Evolutionary conservation across 2,329 filamentous ascomycete genomes (phyloP), one percentile per base, ranked within the genome.

Genomic region (Penicillium sp.): DNA sequence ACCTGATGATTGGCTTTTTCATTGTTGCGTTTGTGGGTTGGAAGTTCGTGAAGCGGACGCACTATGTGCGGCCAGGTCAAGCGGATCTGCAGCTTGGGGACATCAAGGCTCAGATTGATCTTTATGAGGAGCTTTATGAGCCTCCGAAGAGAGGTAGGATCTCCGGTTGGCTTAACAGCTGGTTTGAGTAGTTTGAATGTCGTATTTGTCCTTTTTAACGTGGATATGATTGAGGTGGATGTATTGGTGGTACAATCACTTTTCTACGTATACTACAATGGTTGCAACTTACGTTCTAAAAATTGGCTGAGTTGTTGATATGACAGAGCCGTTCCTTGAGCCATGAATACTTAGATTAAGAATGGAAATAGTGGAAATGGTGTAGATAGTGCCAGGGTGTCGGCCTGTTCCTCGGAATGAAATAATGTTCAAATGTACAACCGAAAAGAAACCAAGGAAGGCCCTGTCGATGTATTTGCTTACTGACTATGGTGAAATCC

Each of bases 1-100:
- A 91, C 72, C 83, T 85, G 80, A 50, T 80, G 66, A 82, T 92
- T 50, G 83, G 83, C 6, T 75, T 90, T 7, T 90, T 89, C 69
- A 87, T 87, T 0, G 68, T 86, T 0, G 77, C 91, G 2, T 91
- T 84, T 70, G 31, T 87, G 1, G 83, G 83, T 10, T 92, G 88
- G 85, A 92, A 92, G 75, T 27, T 89, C 1, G 64, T 86, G 39
- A 85, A 87, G 71, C 82, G 81, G 70, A 89, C 87, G 0, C 83
- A 77, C 50, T 82, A 83, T 60, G 72, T 80, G 47, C 78, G 77
- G 55, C 78, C 85, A 0, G 74, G 81, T 7, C 81, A 87, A 54
- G 82, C 85, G 1, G 87, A 91, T 70, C 71, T 90, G 16, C 52
- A 61, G 27, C 27, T 72, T 14, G 60, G 63, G 4, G 55, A 58